Percentiles rank a stretch among this genome's conserved stretches.
phyloP scores from a whole-genome alignment of 345 rosid genomes.

The Salix brachista region DNA sequence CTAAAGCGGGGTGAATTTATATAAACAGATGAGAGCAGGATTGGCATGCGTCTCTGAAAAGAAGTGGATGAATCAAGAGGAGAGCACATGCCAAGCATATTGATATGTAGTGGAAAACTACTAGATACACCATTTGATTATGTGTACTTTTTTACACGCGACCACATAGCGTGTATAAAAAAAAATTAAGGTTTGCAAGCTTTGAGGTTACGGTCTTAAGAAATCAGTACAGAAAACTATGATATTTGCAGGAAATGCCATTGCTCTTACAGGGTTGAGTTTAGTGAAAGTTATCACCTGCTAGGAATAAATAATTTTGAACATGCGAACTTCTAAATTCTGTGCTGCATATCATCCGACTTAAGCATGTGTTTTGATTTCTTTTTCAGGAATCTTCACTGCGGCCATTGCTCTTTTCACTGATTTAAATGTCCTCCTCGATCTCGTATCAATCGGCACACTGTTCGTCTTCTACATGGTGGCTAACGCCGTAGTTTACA shows the following conservation, averaged over 20 bases:
- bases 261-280: background rate
- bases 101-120: too few species aligned
- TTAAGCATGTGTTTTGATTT: background rate
- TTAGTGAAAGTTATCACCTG: background rate
- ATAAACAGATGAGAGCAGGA: conserved; percentile 9
- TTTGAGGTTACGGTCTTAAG: too few species aligned
- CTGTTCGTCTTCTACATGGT: conserved; percentile 95
- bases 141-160: too few species aligned
- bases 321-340: too few species aligned
- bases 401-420: conserved; percentile 78
- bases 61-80: conserved; percentile 10
- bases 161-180: too few species aligned
- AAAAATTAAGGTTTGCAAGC: too few species aligned
- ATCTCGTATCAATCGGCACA: conserved; percentile 89
- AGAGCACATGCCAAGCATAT: conserved; percentile 21
- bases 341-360: too few species aligned
- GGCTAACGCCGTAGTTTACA: conserved; percentile 75
- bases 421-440: conserved; percentile 61
- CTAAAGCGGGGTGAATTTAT: background rate
- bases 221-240: too few species aligned
- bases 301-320: too few species aligned
- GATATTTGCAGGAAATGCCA: too few species aligned
- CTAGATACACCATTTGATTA: background rate
- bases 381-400: conserved; percentile 67
- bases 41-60: background rate